Evolutionary conservation across 73 alveolate genomes (phyloP).

Genomic region (Uronychia binucleata): DNA sequence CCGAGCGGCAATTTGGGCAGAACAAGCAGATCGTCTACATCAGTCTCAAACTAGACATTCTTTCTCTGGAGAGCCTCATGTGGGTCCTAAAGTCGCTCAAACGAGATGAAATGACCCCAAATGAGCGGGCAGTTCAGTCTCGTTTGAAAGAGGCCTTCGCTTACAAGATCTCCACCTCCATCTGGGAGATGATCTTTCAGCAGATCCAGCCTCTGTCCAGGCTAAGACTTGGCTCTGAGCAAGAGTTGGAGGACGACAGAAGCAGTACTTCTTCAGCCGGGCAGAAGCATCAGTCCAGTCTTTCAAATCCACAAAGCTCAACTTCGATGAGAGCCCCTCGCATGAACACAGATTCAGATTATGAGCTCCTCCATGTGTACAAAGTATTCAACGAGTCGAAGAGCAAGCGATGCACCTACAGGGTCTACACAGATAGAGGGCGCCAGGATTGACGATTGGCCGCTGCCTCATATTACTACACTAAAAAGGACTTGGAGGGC

Average conservation of each 20-base stretch:
- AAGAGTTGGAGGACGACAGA: too few species aligned
- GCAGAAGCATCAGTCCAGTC: too few species aligned
- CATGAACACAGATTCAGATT: too few species aligned
- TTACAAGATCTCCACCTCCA: slow-evolving; percentile 51
- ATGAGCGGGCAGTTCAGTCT: slow-evolving; percentile 71
- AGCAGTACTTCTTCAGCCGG: too few species aligned
- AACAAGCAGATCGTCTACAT: slow-evolving; percentile 19
- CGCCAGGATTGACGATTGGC: background rate
- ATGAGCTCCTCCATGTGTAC: background rate
- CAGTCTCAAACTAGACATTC: slow-evolving; percentile 44
- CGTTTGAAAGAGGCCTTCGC: slow-evolving; percentile 81
- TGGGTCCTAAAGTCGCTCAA: slow-evolving; percentile 73
- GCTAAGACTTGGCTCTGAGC: background rate
- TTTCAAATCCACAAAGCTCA: too few species aligned
- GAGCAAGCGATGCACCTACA: background rate
- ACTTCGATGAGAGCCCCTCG: too few species aligned
- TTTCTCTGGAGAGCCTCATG: slow-evolving; percentile 68
- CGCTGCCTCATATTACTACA: background rate
- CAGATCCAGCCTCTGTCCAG: background rate
- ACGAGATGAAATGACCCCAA: slow-evolving; percentile 77
- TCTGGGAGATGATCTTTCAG: slow-evolving; percentile 66
- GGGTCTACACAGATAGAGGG: background rate
- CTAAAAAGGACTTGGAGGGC: background rate
- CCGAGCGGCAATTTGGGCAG: slow-evolving; percentile 53
- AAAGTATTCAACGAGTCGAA: background rate